Base-by-base conservation (phyloP, 805 yeast genomes). In the Hanseniaspora mollemarum region DNA sequence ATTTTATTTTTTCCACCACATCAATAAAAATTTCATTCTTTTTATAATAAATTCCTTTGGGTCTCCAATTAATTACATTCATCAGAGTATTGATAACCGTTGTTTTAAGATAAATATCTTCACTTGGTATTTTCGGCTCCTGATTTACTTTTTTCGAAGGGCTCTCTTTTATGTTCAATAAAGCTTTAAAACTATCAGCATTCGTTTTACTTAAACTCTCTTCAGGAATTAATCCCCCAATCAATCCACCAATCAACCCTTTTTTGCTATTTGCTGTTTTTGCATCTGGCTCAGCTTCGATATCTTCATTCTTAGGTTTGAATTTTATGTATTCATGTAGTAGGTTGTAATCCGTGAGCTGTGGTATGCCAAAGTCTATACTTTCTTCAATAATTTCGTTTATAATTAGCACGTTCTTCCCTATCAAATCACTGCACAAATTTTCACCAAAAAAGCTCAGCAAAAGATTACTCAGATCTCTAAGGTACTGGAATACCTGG, bases 1-100 rank as follows among this genome's bases (percentile, higher is more conserved):
- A 77, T 54, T 80, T 80, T 37, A 86, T 72, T 21, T 72, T 73
- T 61, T 88, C 97, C 26, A 81, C 74, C 29, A 87, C 86, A 64
- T 88, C 95, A 56, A 88, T 73, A 60, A 87, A 88, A 49, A 92
- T 81, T 67, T 88, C 96, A 65, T 88, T 88, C 62, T 86, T 87
- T 57, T 81, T 78, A 66, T 88, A 88, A 56, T 75, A 76, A 22
- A 88, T 85, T 10, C 96, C 96, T 56, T 84, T 92, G 37, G 90
- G 84, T 64, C 97, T 77, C 96, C 96, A 88, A 22, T 90, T 81
- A 3, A 88, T 78, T 12, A 83, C 76, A 59, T 78, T 81, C 10
- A 87, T 82, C 16, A 87, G 76, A 0, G 94, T 80, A 55, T 87
- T 75, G 2, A 87, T 74, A 15, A 90, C 79, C 38, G 86, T 75